Evolutionary conservation across 257 asterid species (phyloP), one percentile per base, ranked within the genome.

Genomic region (Solanum microdontum): DNA sequence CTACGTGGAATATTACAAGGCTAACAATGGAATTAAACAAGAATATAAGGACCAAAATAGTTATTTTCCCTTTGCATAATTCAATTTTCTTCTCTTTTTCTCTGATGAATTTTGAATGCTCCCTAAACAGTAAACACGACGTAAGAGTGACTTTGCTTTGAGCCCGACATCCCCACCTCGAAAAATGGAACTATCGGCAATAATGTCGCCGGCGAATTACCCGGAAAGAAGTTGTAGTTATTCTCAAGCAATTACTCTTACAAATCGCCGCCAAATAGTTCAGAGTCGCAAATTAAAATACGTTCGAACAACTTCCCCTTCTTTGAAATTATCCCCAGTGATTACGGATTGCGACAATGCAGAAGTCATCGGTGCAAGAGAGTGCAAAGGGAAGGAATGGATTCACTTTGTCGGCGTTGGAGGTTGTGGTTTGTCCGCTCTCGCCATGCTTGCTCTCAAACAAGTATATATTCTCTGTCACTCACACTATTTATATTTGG

Each of bases 341-440:
- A 58, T 45, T 11, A 33, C 68, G 82, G 15, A 43, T 58, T 55
- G 68, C 40, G 62, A 28, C 26, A 83, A 64, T 17, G 43, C 21
- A 34, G 86, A 45, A 64, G 40, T 55, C 17, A 14, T 55, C 55
- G 82, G 34, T 19, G 48, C 69, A 51, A 39, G 11, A 10, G 69
- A 39, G 51, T 17, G 34, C 11, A 85, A 75, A 48, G 55, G 83
- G 86, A 88, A 69, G 64, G 87, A 84, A 37, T 84, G 88, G 91
- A 45, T 90, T 84, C 94, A 90, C 90, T 92, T 89, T 88, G 69
- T 89, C 76, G 91, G 91, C 68, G 91, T 89, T 12, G 93, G 93
- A 64, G 93, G 93, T 66, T 30, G 90, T 79, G 91, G 92, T 74
- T 37, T 88, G 85, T 91, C 92, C 86, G 91, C 91, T 75, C 91